A percentile compares a stretch with the other conserved stretches of the same genome.
phyloP scores from a whole-genome alignment of 495 filamentous ascomycete genomes.

The Penicillium angulare region DNA sequence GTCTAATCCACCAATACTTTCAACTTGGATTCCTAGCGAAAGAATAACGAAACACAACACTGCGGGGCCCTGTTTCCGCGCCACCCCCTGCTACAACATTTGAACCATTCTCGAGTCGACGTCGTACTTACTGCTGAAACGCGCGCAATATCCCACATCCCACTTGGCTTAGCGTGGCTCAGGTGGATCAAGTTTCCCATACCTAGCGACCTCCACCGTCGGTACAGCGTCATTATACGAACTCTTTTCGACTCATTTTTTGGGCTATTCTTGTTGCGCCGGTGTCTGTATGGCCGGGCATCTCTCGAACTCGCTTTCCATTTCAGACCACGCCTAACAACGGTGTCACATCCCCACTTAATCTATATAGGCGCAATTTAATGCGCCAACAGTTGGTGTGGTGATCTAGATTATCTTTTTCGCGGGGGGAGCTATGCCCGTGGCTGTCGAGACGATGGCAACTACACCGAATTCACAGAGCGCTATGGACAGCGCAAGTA shows the following conservation, averaged over 20 bases:
- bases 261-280: background rate
- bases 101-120: background rate
- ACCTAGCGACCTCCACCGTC: slow-evolving; percentile 3
- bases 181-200: slow-evolving; percentile 16
- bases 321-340: slow-evolving; percentile 3
- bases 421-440: slow-evolving; percentile 39
- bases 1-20: background rate
- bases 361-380: slow-evolving; percentile 23
- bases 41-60: slow-evolving; percentile 9
- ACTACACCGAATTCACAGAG: slow-evolving; percentile 67
- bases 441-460: slow-evolving; percentile 57
- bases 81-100: background rate
- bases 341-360: too few species aligned
- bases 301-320: slow-evolving; percentile 7
- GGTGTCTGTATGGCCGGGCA: slow-evolving; percentile 19
- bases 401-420: slow-evolving; percentile 10
- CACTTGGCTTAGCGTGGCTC: slow-evolving; percentile 19
- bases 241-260: background rate
- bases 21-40: background rate
- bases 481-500: slow-evolving; percentile 41
- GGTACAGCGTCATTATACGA: slow-evolving; percentile 15
- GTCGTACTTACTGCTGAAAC: slow-evolving; percentile 18
- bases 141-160: slow-evolving; percentile 18
- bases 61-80: slow-evolving; percentile 2
- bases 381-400: slow-evolving; percentile 39